Base-by-base conservation (phyloP, 805 yeast genomes). In the Candida coquimbonensis region DNA sequence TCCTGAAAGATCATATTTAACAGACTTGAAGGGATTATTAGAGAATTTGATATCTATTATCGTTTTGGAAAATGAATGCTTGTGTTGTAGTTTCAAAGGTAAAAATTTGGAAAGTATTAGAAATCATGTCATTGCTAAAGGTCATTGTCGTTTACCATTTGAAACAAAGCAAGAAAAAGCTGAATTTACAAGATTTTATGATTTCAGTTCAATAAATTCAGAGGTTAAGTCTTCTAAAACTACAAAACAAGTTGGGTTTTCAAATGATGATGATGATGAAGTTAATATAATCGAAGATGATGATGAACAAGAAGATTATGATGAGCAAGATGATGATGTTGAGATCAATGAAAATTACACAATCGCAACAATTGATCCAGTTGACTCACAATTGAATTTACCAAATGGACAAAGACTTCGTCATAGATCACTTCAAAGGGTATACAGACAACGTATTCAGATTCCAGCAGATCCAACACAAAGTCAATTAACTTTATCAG, bases 71-170 rank as follows among this genome's bases (percentile, higher is more conserved):
- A 82, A 87, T 53, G 77, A 83, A 52, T 93, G 99, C 62, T 65
- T 91, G 40, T 76, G 79, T 44, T 93, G 99, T 63, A 71, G 72
- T 31, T 93, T 81, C 61, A 84, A 86, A 63, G 98, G 98, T n/a
- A 76, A 78, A 50, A 78, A 80, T 44, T 60, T 91, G 29, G 95
- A 87, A 57, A 85, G 96, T 49, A 89, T 87, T 11, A 81, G 96
- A 54, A 93, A 87, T 38, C 99, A 93, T 64, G 83, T 88, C 85
- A 56, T 72, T 5, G 75, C 84, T 9, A 93, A 93, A 64, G 80
- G 88, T 47, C 99, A 93, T 64, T 84, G 91, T 68, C 77, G 80
- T 59, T 74, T 93, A 49, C 97, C 98, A 1, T 93, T 85, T 64
- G 98, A 93, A 56, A 65, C 79, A 0, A 83, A 79, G 44, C 83